Conservation (phyloP, 2,329 filamentous ascomycete genomes). For the Tolypocladium capitatum region DNA sequence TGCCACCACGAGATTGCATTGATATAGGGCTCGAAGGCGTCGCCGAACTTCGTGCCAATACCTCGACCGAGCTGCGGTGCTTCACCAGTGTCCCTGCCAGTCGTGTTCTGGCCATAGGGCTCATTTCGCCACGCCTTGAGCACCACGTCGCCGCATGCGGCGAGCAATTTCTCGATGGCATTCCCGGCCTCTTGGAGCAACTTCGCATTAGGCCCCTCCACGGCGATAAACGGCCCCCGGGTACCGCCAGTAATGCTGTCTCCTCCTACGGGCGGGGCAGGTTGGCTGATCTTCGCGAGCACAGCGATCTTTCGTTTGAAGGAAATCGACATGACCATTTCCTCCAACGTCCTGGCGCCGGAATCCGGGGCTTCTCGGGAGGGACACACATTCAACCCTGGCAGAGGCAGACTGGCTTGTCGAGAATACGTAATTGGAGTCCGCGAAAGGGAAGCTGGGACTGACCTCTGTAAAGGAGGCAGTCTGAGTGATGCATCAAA, state of each 20-base stretch:
- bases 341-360: constrained; percentile 19
- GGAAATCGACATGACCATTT: constrained; percentile 60
- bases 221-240: constrained; percentile 68
- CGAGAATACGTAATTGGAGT: constrained; percentile 12
- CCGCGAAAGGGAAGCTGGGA: constrained; percentile 17
- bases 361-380: background rate
- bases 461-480: constrained; percentile 36
- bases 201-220: constrained; percentile 59
- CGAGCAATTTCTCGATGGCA: constrained; percentile 51
- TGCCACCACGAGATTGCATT: constrained; percentile 57
- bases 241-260: constrained; percentile 22
- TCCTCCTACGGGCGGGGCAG: constrained; percentile 32
- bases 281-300: constrained; percentile 61
- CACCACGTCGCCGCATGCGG: constrained; percentile 24
- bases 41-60: constrained; percentile 11
- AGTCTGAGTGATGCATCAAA: constrained; percentile 41
- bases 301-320: constrained; percentile 66
- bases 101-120: constrained; percentile 5
- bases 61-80: constrained; percentile 1
- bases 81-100: constrained; percentile 6
- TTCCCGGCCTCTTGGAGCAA: constrained; percentile 43
- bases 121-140: constrained; percentile 32
- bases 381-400: constrained; percentile 10
- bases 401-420: constrained; percentile 13
- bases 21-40: constrained; percentile 47